These are phyloP conservation scores for Phyllosticta citrichinensis DNA, from an alignment of 2,329 filamentous ascomycete genomes.

Conservation along the genomic window DNA sequence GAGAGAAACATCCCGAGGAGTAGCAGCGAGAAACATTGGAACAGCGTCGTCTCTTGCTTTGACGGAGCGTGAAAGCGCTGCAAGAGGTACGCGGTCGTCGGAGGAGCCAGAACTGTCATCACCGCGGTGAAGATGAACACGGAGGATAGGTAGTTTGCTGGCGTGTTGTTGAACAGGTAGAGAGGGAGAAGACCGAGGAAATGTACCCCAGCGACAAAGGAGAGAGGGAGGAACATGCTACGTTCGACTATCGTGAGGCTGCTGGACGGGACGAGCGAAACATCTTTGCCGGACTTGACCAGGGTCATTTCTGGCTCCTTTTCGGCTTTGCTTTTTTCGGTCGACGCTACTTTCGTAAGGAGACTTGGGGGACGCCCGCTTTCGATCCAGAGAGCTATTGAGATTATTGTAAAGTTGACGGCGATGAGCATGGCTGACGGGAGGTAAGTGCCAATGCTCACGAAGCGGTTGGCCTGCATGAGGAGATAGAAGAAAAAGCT, in stretches of 20 bases:
- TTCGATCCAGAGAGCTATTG: conserved; percentile 86
- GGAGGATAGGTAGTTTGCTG: conserved; percentile 13
- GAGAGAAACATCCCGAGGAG: conserved; percentile 86
- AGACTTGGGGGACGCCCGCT: conserved; percentile 47
- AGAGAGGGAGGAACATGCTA: conserved; percentile 61
- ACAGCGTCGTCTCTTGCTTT: conserved; percentile 62
- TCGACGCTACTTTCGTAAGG: conserved; percentile 19
- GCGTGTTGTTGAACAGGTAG: conserved; percentile 66
- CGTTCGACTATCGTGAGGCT: conserved; percentile 44
- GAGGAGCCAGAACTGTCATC: conserved; percentile 24
- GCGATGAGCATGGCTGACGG: conserved; percentile 97
- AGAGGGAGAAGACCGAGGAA: conserved; percentile 71
- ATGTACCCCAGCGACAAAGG: conserved; percentile 62
- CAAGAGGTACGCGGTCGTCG: conserved; percentile 21
- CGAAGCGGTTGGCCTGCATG: conserved; percentile 84
- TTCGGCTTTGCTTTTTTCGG: conserved; percentile 27
- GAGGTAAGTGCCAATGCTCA: conserved; percentile 95
- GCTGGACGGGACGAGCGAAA: conserved; percentile 29
- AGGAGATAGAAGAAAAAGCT: conserved; percentile 99
- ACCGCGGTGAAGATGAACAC: conserved; percentile 24
- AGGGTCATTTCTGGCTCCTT: conserved; percentile 26
- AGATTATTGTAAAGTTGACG: conserved; percentile 90
- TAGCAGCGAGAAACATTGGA: conserved; percentile 87
- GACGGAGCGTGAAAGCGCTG: conserved; percentile 44
- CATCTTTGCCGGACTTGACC: conserved; percentile 25